Evolutionary conservation across 352 stramenopile species (phyloP).

Genomic region (Globisporangium radiosum): DNA sequence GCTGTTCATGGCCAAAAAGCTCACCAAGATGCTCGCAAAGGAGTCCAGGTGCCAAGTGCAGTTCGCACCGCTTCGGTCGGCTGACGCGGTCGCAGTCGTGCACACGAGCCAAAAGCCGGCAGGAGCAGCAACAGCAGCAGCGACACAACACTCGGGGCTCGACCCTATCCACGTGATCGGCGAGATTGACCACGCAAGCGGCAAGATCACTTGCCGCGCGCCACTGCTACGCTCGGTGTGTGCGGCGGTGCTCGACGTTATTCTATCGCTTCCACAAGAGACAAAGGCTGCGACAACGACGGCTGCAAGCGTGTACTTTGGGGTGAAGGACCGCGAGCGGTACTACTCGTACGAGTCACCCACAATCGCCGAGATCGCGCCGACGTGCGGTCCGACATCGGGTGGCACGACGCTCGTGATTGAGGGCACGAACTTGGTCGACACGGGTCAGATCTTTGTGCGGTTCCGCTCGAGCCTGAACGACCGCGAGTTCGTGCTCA

Average conservation of each 20-base stretch:
- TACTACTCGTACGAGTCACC: slow-evolving; percentile 73
- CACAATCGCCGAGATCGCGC: slow-evolving; percentile 46
- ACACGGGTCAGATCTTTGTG: slow-evolving; percentile 76
- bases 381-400: slow-evolving; percentile 48
- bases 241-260: slow-evolving; percentile 33
- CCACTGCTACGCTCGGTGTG: slow-evolving; percentile 42
- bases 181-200: slow-evolving; percentile 47
- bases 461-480: slow-evolving; percentile 55
- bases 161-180: slow-evolving; percentile 33
- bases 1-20: slow-evolving; percentile 41
- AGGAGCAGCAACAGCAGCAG: slow-evolving; percentile 6
- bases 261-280: slow-evolving; percentile 25
- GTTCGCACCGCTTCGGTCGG: slow-evolving; percentile 31
- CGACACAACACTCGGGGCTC: not conserved
- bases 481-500: slow-evolving; percentile 54
- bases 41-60: slow-evolving; percentile 56
- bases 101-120: slow-evolving; percentile 10
- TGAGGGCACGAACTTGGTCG: slow-evolving; percentile 49
- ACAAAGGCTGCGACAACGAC: slow-evolving; percentile 8
- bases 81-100: not conserved
- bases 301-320: slow-evolving; percentile 20
- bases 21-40: slow-evolving; percentile 39
- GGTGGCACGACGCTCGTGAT: slow-evolving; percentile 55
- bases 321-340: slow-evolving; percentile 38
- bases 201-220: slow-evolving; percentile 42